Evolutionary conservation across 1,284 basidiomycete species (phyloP), one percentile per base, ranked within the genome.

Genomic region (Mycena citricolor): DNA sequence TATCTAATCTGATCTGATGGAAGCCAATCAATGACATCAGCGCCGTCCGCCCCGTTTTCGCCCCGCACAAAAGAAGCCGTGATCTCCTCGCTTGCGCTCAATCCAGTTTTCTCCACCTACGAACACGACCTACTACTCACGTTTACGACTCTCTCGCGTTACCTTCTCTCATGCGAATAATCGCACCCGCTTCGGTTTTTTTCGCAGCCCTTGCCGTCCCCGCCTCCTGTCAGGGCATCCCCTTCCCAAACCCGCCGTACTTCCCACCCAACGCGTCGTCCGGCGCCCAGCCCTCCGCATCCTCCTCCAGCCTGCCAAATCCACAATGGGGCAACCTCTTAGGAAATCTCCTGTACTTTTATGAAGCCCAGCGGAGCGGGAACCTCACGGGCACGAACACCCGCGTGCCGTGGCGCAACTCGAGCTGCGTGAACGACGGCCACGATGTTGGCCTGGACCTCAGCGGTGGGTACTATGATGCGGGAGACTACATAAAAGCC

Each of bases 401-500:
- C 17, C 77, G 93, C 19, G 90, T 95, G 1, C 58, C 73, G 12
- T 97, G 94, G 94, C 74, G 94, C 39, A 95, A 97, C 56, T 77
- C 83, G 49, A 90, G 86, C 59, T 77, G 79, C 16, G 57, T 85
- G 20, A 67, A 81, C 21, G 94, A 97, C 64, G 94, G 93, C 8
- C 64, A 71, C 43, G 85, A 91, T 54, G 83, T 76, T 23, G 73
- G 74, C 4, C 59, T 92, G 13, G 87, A 97, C 62, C 69, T 97
- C 33, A 79, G 73, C 19, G 91, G 91, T 33, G 94, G 94, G 4
- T 95, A 86, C 64, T 95, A 90, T 58, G 93, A 95, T 71, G 92
- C 93, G 42, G 93, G 87, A 69, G 87, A 91, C 62, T 95, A 89
- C 63, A 86, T 94, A 66, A 94, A 94, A 61, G 82, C 79, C 46